These are phyloP conservation scores for Stephanodiscus minutulus DNA, from an alignment of 108 stramenopile species.

Conservation along the genomic window DNA sequence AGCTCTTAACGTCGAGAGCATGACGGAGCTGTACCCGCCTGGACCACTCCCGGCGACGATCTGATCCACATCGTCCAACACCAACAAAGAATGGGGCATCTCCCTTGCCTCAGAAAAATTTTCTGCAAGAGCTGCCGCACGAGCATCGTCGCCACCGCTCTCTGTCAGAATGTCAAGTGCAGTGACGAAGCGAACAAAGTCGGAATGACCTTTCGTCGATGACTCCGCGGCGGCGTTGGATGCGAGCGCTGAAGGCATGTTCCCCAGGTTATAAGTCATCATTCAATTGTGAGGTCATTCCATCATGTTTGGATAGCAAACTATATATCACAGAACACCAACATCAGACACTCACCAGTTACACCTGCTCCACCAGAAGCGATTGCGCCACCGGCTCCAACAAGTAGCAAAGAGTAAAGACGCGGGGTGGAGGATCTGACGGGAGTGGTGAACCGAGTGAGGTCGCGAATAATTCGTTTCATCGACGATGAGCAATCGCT, in stretches of 20 bases:
- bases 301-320: too few relatives aligned
- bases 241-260: conserved; percentile 20
- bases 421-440: conserved; percentile 30
- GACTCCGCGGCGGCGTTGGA: conserved; percentile 65
- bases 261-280: background rate
- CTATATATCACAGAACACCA: background rate
- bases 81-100: conserved; percentile 65
- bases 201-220: conserved; percentile 55
- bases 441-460: conserved; percentile 65
- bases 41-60: conserved; percentile 66
- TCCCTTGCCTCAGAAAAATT: conserved; percentile 67
- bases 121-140: conserved; percentile 74
- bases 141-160: conserved; percentile 65
- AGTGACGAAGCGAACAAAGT: conserved; percentile 75
- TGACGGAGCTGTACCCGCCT: conserved; percentile 69
- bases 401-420: conserved; percentile 68
- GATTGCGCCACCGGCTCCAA: conserved; percentile 62
- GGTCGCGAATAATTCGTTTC: conserved; percentile 62
- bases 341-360: conserved; percentile 8
- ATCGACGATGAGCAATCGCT: conserved; percentile 62
- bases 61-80: conserved; percentile 82
- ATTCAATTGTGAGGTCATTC: too few relatives aligned
- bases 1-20: conserved; percentile 79
- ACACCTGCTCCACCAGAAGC: conserved; percentile 35
- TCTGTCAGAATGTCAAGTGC: conserved; percentile 66